Evolutionary conservation across 176 grass and related monocot genomes (phyloP).

Genomic region (Typha latifolia): DNA sequence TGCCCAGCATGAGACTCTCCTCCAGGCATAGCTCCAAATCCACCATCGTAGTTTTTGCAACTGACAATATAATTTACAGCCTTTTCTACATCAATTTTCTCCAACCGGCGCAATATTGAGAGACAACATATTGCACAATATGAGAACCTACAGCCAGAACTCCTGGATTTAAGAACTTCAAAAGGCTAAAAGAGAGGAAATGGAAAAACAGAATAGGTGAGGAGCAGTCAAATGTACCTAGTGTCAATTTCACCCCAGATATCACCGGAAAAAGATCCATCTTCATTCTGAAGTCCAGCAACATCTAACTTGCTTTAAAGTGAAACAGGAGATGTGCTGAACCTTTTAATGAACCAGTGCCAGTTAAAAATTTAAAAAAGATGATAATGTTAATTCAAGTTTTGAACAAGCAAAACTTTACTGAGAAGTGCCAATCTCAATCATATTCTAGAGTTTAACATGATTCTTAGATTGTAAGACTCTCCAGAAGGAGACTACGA

Average conservation of each 20-base stretch:
- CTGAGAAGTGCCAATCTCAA: no score
- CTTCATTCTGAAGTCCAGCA: conserved; percentile 63
- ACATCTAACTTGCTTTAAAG: conserved; percentile 48
- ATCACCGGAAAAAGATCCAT: conserved; percentile 96
- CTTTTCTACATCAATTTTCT: conserved; percentile 79
- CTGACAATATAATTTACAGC: conserved; percentile 84
- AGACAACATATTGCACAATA: conserved; percentile 78
- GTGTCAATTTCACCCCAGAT: conserved; percentile 89
- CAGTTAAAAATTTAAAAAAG: neutral
- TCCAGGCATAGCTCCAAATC: conserved; percentile 78
- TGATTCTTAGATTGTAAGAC: no score
- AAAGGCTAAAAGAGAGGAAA: neutral
- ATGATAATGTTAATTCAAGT: neutral
- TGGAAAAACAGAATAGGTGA: conserved; percentile 1
- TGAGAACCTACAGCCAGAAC: conserved; percentile 57
- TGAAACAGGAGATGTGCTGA: conserved; percentile 22
- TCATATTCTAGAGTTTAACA: no score
- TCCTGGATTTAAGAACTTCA: neutral
- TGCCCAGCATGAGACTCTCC: conserved; percentile 91
- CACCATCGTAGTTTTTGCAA: conserved; percentile 94
- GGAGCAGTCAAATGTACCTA: conserved; percentile 28
- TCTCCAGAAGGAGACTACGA: no score
- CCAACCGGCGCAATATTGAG: conserved; percentile 48
- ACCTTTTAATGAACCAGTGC: neutral
- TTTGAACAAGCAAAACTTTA: neutral